Percentiles rank a stretch among this genome's conserved stretches.
These are phyloP conservation scores for Inga leiocalycina DNA, from an alignment of 306 rosid genomes.

Conservation along the genomic window DNA sequence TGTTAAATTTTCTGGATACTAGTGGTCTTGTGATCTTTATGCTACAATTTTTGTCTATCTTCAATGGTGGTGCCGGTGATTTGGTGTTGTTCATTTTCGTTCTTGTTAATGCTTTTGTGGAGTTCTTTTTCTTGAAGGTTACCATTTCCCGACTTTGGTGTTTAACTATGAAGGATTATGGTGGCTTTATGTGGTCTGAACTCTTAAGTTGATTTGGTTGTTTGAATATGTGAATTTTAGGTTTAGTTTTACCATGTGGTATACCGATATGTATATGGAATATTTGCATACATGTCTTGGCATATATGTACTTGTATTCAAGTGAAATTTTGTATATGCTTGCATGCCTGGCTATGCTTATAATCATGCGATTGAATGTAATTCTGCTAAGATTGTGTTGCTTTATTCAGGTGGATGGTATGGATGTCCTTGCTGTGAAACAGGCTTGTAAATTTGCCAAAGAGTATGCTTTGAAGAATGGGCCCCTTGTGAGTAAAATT, in stretches of 20 bases:
- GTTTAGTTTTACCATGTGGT: background rate
- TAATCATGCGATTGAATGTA: constrained; percentile 18
- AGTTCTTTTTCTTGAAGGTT: background rate
- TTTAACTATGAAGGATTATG: background rate
- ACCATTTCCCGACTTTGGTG: background rate
- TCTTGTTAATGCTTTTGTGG: background rate
- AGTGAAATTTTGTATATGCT: background rate
- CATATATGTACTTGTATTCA: background rate
- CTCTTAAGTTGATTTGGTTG: background rate
- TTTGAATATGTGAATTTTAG: background rate
- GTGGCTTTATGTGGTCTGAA: background rate
- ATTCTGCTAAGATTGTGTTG: background rate
- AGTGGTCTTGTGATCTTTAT: background rate
- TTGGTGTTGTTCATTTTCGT: background rate
- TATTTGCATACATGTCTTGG: background rate
- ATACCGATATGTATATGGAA: too few species aligned
- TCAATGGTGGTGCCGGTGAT: background rate
- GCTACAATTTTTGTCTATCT: background rate
- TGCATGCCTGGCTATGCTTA: background rate
- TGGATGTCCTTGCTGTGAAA: constrained; percentile 90
- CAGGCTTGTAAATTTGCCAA: constrained; percentile 90
- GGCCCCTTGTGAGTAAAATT: constrained; percentile 79
- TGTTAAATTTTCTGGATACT: background rate
- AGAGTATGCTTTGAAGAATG: constrained; percentile 83
- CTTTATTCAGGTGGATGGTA: constrained; percentile 79